Conservation (phyloP, 2,329 filamentous ascomycete species). For the Chaetomium sp. region DNA sequence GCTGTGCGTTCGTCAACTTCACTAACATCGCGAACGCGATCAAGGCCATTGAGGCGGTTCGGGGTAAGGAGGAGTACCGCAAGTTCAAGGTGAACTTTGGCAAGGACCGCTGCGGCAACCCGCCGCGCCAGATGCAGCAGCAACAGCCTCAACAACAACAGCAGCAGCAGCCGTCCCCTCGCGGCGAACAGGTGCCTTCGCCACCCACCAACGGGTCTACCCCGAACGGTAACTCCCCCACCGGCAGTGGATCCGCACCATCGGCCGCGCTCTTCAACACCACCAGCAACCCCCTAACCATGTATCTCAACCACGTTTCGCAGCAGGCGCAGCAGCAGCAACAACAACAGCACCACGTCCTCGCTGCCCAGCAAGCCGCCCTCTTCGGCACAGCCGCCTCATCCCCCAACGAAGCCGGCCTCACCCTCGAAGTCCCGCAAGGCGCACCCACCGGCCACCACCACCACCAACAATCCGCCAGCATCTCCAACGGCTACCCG, state of each 20-base stretch:
- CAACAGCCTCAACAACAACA: slow-evolving; percentile 40
- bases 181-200: slow-evolving; percentile 52
- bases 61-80: slow-evolving; percentile 91
- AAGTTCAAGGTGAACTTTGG: slow-evolving; percentile 99
- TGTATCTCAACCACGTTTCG: slow-evolving; percentile 83
- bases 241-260: slow-evolving; percentile 47
- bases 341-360: slow-evolving; percentile 63
- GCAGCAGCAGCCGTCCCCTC: slow-evolving; percentile 44
- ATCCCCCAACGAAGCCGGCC: slow-evolving; percentile 43
- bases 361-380: slow-evolving; percentile 70
- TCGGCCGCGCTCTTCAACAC: slow-evolving; percentile 70
- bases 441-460: slow-evolving; percentile 56
- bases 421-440: slow-evolving; percentile 54
- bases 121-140: slow-evolving; percentile 75
- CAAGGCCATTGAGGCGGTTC: slow-evolving; percentile 95
- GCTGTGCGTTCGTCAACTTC: slow-evolving; percentile 98
- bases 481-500: slow-evolving; percentile 57
- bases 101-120: slow-evolving; percentile 96
- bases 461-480: slow-evolving; percentile 60
- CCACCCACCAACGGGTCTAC: slow-evolving; percentile 53
- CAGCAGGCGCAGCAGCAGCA: slow-evolving; percentile 68
- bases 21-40: slow-evolving; percentile 99
- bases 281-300: slow-evolving; percentile 80
- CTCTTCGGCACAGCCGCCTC: slow-evolving; percentile 69
- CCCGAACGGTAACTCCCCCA: slow-evolving; percentile 53